Evolutionary conservation across 495 filamentous ascomycete species (phyloP), one percentile per base, ranked within the genome.

Genomic region (Podospora conica): DNA sequence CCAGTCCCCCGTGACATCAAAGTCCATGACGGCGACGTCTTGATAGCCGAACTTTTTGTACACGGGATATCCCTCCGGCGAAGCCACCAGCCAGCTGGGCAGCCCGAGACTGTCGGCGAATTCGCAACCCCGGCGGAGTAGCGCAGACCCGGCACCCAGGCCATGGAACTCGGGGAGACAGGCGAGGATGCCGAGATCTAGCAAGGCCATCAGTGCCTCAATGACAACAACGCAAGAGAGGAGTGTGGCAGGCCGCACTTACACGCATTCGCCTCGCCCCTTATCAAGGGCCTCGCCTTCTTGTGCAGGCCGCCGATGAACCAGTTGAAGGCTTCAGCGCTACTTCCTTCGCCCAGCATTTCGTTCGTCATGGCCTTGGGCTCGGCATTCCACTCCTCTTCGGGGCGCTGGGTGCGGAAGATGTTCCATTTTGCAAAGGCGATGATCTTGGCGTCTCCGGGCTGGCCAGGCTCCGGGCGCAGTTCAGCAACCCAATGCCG

Each of bases 1-100:
- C 66, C 67, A 76, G 10, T 5, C 59, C 18, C 73, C 68, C 7
- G 65, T 68, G 11, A 76, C 18, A 0, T 67, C 61, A 9, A 75
- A 33, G 53, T 76, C 75, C 1, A 62, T 2, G 10, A 71, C 68
- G 9, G 63, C 67, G 5, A 75, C 53, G 25, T 68, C 65, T 27
- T 76, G 61, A 31, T 58, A 76, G 12, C 75, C 73, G 9, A 70
- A 68, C 53, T 64, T 68, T 29, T 33, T 63, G 57, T 76, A 76
- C 0, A 75, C 53, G n/a, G 23, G 22, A 40, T 76, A 75, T 12
- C 73, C 73, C 3, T 48, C 28, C 7, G 73, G 73, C 7, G 73
- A 75, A 21, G 71, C 61, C 58, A 72, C 70, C 11, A 75, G 66
- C n/a, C 53, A 60, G 27, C 29, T 62, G 7, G 70, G 67, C n/a